Base-by-base conservation (phyloP, 192 early-diverging fungal genomes). In the Entomortierella lignicola region DNA sequence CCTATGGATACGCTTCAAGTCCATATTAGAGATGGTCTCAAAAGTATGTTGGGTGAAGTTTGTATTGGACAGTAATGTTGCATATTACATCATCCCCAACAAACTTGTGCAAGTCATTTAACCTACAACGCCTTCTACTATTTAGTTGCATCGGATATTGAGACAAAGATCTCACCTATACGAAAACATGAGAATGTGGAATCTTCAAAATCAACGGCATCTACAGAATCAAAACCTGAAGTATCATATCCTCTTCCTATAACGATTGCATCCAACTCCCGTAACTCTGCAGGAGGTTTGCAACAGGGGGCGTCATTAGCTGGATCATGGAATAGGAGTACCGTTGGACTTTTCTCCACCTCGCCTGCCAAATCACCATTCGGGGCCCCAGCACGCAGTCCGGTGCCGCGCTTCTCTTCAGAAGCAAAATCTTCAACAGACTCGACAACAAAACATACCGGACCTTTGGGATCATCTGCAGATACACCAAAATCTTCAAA, bases 301-400 rank as follows among this genome's bases (percentile, higher is more conserved):
- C 68, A 31, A 23, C 54, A 20, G 34, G 64, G 2, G 66, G 60
- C 7, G 41, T 48, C 74, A 23, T 52, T 73, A 8, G 13, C 71
- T 7, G 71, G 63, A 34, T 79, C 75, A 21, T 43, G 69, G 21
- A 55, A 64, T 44, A 67, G 75, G 20, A 66, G 70, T 50, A 54
- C 66, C 8, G 30, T 79, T 4, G 75, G 75, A 7, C 32, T 79
- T 0, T 79, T 79, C 32, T 79, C 75, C 1, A 79, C 75, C 1
- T 79, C 75, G 13, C 67, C 75, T 3, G 62, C 75, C n/a, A 60
- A 79, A 20, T 55, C 75, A n/a, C 67, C 75, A 7, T 79, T 79
- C 54, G 23, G 62, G 21, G n/a, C 61, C 1, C 43, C 66, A 21
- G 61, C 17, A 41, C 55, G 43, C 18, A 44, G 50, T 31, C 29